Evolutionary conservation across 495 filamentous ascomycete species (phyloP).

Genomic region (Xeromyces bisporus): DNA sequence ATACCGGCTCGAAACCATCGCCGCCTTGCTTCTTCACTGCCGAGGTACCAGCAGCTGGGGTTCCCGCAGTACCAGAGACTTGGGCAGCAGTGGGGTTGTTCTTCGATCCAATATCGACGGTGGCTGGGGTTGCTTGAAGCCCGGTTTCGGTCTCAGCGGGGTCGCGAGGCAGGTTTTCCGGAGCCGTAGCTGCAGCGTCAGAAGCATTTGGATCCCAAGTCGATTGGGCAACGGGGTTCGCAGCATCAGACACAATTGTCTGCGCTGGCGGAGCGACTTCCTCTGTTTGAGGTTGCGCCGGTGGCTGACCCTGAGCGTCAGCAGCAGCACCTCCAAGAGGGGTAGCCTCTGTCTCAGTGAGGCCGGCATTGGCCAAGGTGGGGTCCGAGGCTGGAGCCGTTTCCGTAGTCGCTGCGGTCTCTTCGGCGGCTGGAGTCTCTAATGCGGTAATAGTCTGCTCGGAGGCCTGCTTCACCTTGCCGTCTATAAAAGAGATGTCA

Average conservation of each 20-base stretch:
- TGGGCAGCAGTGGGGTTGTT: conserved; percentile 8
- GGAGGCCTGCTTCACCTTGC: conserved; percentile 45
- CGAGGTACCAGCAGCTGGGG: conserved; percentile 14
- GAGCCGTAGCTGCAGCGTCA: conserved; percentile 24
- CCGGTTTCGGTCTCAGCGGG: conserved; percentile 60
- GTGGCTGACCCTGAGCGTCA: conserved; percentile 5
- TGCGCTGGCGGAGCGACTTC: conserved; percentile 30
- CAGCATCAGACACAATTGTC: conserved; percentile 41
- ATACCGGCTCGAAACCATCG: conserved; percentile 60
- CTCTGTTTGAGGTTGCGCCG: conserved; percentile 11
- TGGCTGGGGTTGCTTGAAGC: conserved; percentile 39
- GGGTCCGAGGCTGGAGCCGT: conserved; percentile 44
- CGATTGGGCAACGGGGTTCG: conserved; percentile 50
- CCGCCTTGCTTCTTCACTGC: conserved; percentile 16
- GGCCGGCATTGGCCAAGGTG: conserved; percentile 55
- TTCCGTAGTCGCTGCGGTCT: conserved; percentile 12
- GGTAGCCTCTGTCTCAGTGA: conserved; percentile 50
- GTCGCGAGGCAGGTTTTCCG: conserved; percentile 53
- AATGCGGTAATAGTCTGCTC: conserved; percentile 20
- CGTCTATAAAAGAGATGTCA: conserved; percentile 33
- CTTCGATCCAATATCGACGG: conserved; percentile 12
- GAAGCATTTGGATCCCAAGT: conserved; percentile 43
- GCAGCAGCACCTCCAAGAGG: conserved; percentile 10
- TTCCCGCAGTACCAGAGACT: conserved; percentile 36
- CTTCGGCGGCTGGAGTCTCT: conserved; percentile 4